Percentiles rank a stretch among this genome's conserved stretches.
Evolutionary conservation across 2,329 filamentous ascomycete species (phyloP).

Genomic region (Diatrype stigma): DNA sequence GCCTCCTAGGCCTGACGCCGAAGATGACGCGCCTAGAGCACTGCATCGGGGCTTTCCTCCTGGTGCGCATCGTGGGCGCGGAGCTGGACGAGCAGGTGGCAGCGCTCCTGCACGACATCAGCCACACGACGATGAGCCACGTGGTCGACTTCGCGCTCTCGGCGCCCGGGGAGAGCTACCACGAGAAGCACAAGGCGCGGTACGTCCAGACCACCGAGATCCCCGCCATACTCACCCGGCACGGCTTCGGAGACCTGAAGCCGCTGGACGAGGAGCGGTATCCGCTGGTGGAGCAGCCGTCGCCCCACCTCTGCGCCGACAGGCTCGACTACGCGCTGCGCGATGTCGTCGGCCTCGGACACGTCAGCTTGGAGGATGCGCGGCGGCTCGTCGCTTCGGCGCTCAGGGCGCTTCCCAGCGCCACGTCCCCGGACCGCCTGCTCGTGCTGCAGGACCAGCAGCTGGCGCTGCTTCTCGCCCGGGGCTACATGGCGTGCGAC

Average conservation of each 20-base stretch:
- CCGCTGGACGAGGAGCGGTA: constrained; percentile 33
- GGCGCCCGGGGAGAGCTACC: constrained; percentile 33
- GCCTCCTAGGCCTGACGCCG: constrained; percentile 29
- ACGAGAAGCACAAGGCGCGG: constrained; percentile 35
- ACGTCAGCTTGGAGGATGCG: constrained; percentile 27
- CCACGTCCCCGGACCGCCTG: constrained; percentile 20
- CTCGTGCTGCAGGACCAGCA: constrained; percentile 27
- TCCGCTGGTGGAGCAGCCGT: constrained; percentile 32
- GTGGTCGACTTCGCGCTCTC: constrained; percentile 35
- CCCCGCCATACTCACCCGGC: constrained; percentile 27
- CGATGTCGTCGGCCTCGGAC: constrained; percentile 28
- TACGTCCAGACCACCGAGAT: constrained; percentile 30
- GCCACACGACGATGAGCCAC: constrained; percentile 36
- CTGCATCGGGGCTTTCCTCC: constrained; percentile 34
- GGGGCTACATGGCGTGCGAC: constrained; percentile 30
- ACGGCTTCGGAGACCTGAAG: constrained; percentile 26
- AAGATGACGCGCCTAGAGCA: constrained; percentile 35
- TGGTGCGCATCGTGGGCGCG: constrained; percentile 32
- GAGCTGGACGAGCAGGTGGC: constrained; percentile 33
- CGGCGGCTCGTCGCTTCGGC: constrained; percentile 19
- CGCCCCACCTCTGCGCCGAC: constrained; percentile 36
- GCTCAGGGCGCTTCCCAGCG: constrained; percentile 26
- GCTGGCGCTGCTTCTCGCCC: constrained; percentile 27
- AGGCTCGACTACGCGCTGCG: constrained; percentile 36
- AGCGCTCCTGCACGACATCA: constrained; percentile 35